Percentiles rank a stretch among this genome's conserved stretches.
Conservation (phyloP, 2,329 filamentous ascomycete species). For the Amauroascus niger region DNA sequence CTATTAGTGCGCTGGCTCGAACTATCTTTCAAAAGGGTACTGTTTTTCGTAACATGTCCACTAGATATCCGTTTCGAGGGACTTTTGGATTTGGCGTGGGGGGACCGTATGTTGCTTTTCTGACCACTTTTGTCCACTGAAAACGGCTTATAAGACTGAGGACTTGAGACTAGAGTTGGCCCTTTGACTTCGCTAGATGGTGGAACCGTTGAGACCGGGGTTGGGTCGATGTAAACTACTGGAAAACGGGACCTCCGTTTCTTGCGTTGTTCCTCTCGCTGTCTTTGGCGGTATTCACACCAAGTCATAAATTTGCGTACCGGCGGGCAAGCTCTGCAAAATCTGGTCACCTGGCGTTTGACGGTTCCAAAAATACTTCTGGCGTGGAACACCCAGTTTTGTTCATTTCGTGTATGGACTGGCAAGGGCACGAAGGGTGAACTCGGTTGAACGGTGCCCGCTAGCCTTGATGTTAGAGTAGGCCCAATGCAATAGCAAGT, state of each 20-base stretch:
- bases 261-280: not conserved
- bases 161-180: not conserved
- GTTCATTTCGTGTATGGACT: conserved; percentile 1
- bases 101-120: not conserved
- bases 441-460: conserved; percentile 1
- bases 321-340: conserved; percentile 2
- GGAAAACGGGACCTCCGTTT: not conserved
- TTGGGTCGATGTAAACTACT: not conserved
- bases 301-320: conserved; percentile 2
- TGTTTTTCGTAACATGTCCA: conserved; percentile 1
- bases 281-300: not conserved
- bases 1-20: not conserved
- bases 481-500: not conserved
- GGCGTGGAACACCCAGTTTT: conserved; percentile 2
- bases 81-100: not conserved
- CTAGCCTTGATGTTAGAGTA: not conserved
- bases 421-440: not conserved
- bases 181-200: not conserved
- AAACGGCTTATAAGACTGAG: not conserved
- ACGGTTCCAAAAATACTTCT: conserved; percentile 9
- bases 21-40: not conserved
- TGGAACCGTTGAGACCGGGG: conserved; percentile 1
- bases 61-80: not conserved
- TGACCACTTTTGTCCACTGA: not conserved
- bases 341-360: conserved; percentile 5